These are phyloP conservation scores for Jacaranda copaia DNA, from an alignment of 257 asterid species.

Conservation along the genomic window DNA sequence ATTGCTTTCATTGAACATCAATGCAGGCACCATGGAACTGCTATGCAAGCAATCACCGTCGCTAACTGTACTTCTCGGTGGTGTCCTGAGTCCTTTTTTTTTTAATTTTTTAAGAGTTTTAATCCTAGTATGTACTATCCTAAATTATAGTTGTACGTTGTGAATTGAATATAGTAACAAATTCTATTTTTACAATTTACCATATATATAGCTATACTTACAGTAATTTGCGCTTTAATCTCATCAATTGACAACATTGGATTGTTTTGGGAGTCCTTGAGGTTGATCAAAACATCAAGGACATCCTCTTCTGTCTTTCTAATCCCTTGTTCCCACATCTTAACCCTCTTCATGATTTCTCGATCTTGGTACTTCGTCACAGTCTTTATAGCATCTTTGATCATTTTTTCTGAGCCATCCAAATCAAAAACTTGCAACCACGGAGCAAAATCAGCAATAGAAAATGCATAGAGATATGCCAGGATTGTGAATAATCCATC, in stretches of 20 bases:
- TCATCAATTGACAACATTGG: constrained; percentile 24
- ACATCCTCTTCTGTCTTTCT: constrained; percentile 33
- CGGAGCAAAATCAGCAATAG: constrained; percentile 21
- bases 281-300: constrained; percentile 35
- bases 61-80: too few relatives aligned
- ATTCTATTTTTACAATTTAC: too few relatives aligned
- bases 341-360: constrained; percentile 24
- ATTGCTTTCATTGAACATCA: too few relatives aligned
- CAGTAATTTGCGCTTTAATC: constrained; percentile 35
- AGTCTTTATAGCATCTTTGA: constrained; percentile 12
- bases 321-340: constrained; percentile 34
- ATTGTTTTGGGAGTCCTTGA: constrained; percentile 17
- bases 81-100: too few relatives aligned
- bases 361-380: constrained; percentile 28
- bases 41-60: too few relatives aligned
- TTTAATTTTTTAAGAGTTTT: too few relatives aligned
- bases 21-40: too few relatives aligned
- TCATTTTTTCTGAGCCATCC: neutral
- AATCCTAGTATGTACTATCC: too few relatives aligned
- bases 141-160: too few relatives aligned
- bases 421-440: neutral
- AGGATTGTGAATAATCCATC: constrained; percentile 33
- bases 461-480: neutral
- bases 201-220: neutral
- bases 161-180: too few relatives aligned